Evolutionary conservation across 2,329 filamentous ascomycete genomes (phyloP), one percentile per base, ranked within the genome.

Genomic region (Zasmidium angulare): DNA sequence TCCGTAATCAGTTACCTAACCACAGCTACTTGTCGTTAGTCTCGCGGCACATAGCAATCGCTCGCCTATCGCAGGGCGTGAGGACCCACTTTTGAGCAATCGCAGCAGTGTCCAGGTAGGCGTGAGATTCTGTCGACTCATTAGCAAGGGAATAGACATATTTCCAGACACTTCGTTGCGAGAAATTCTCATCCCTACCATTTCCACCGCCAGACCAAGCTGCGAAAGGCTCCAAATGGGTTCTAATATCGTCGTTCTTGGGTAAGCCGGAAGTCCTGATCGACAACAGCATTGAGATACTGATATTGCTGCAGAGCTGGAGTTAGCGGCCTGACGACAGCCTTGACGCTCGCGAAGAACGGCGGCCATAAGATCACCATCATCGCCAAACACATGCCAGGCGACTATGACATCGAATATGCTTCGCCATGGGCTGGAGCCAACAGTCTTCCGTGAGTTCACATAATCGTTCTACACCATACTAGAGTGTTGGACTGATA

Each of bases 391-490:
- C 89, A 96, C 72, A 95, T 96, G 89, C 93, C 93, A 0, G 93
- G 93, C 36, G 93, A 97, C 78, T 95, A 93, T 75, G 89, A 93
- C 66, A 88, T 93, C 66, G 89, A 96, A 79, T 97, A 96, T 74
- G 88, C 90, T 0, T 96, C 90, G 4, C 91, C 91, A 0, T 96
- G 90, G 89, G 91, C 91, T 2, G 91, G 91, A 14, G 91, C 91
- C 62, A 93, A 95, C 71, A 87, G 86, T 69, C 74, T 89, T 60
- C 91, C 89, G 69, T 70, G 58, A 62, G 67, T 66, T 3, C 14
- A 26, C 22, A 11, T 22, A 3, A 17, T 9, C 21, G 22, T 17
- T 50, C 3, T 3, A 20, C 11, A 6, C 22, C 47, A 50, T 50
- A 22, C 7, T 50, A 26, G 19, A n/a, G 23, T 46, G 14, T n/a